Base-by-base conservation (phyloP, 2,329 filamentous ascomycete genomes). In the Alternaria hordeiaustralica region DNA sequence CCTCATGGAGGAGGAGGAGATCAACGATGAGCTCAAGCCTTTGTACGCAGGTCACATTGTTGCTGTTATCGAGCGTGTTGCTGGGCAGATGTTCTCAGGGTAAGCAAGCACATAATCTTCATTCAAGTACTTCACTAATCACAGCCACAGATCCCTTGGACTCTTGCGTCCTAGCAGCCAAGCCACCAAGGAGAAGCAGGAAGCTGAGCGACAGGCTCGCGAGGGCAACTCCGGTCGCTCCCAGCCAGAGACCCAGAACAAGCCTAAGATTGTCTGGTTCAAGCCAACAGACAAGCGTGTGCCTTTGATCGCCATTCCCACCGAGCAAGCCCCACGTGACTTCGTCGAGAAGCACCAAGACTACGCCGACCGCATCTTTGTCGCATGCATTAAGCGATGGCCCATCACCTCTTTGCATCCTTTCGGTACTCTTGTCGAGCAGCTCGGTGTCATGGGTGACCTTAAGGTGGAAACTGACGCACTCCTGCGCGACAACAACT, bases 251-350 rank as follows among this genome's bases (percentile, higher is more conserved):
- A 92, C 94, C 58, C 94, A 96, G 79, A 96, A 99, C 69, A 97
- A 97, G 83, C 96, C 96, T 67, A 99, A 99, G 89, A 99, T 99
- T 82, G 96, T 99, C 45, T 99, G 96, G 96, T 99, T 99, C 85
- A 99, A 99, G 86, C 96, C 96, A 62, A 99, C 96, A 1, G 96
- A 99, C 83, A 98, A 99, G 88, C 93, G 96, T 77, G 96, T 99
- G 51, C 96, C 96, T 54, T 86, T 99, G 70, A 99, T 99, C 80
- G 96, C 96, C 58, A 99, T 99, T 69, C 96, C 96, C 2, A 99
- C 96, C 4, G 96, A 99, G 81, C 96, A 99, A 82, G 96, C 96
- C 9, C 96, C 96, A 20, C 91, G 94, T 36, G 96, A 98, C 82
- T 99, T 99, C 75, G 96, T 99, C 26, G 96, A 99, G 84, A 97